Evolutionary conservation across 805 yeast species (phyloP).

Genomic region (Torulaspora indica): DNA sequence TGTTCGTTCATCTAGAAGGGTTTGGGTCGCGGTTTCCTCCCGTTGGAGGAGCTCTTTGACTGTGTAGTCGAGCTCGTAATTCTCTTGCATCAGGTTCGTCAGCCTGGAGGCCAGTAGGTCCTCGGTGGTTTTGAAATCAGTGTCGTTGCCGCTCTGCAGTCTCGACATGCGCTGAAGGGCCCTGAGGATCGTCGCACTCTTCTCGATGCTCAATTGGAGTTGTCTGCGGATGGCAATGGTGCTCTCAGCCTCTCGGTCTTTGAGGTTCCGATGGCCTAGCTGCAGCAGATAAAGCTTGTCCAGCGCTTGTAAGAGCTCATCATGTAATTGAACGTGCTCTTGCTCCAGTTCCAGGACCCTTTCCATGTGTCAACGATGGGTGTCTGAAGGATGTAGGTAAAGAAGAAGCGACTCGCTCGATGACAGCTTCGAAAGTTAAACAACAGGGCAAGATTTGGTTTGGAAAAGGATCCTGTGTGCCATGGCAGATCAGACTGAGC

Average conservation of each 20-base stretch:
- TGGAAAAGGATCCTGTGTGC: background rate
- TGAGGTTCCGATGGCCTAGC: constrained; percentile 5
- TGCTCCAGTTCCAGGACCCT: constrained; percentile 23
- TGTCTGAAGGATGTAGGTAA: background rate
- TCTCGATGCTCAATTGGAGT: constrained; percentile 25
- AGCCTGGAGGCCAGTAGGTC: constrained; percentile 17
- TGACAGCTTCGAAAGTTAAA: background rate
- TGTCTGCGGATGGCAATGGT: constrained; percentile 19
- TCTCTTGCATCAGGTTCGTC: constrained; percentile 17
- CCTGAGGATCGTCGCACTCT: constrained; percentile 21
- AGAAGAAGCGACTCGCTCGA: constrained; percentile 1
- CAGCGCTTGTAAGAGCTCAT: constrained; percentile 31
- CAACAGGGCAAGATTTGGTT: background rate
- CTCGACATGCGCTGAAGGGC: constrained; percentile 17
- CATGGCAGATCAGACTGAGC: too few species aligned
- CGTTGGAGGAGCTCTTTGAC: constrained; percentile 8
- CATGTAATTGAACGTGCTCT: constrained; percentile 34
- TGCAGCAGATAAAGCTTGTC: constrained; percentile 33
- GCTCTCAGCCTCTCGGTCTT: constrained; percentile 5
- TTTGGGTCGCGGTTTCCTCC: background rate
- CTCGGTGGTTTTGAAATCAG: constrained; percentile 11
- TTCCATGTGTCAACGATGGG: constrained; percentile 10
- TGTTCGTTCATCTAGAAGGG: constrained; percentile 10
- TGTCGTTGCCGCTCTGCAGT: background rate
- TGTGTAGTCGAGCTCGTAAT: constrained; percentile 17